Percentiles rank a stretch among this genome's conserved stretches.
These are phyloP conservation scores for Malania oleifera DNA, from an alignment of 164 flowering plant genomes.

Conservation along the genomic window DNA sequence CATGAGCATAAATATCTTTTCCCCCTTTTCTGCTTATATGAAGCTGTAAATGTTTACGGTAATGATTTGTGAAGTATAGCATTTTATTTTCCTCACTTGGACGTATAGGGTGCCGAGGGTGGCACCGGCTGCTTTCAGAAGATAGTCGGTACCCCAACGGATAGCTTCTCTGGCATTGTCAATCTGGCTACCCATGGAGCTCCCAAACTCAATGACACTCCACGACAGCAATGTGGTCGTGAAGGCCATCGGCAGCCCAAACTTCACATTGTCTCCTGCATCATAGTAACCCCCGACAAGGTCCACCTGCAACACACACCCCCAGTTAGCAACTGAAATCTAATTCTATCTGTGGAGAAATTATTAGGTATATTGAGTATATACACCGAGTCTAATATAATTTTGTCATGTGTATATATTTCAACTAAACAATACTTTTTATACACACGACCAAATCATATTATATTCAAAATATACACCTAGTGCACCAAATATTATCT, in stretches of 20 bases:
- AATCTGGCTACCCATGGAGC: constrained; percentile 50
- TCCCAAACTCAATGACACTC: constrained; percentile 92
- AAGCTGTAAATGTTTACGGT: too few species aligned
- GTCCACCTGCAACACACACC: constrained; percentile 55
- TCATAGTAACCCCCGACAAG: constrained; percentile 90
- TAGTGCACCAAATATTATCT: too few species aligned
- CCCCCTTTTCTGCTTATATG: too few species aligned
- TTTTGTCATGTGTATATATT: too few species aligned
- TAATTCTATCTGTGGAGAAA: too few species aligned
- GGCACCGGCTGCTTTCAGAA: constrained; percentile 77
- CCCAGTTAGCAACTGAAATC: too few species aligned
- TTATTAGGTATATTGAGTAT: too few species aligned
- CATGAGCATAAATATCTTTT: too few species aligned
- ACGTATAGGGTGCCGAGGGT: constrained; percentile 71
- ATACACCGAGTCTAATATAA: too few species aligned
- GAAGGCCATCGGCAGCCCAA: constrained; percentile 93
- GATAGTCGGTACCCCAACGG: constrained; percentile 85
- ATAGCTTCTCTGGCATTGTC: constrained; percentile 62
- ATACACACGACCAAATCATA: too few species aligned
- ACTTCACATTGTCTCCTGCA: constrained; percentile 92
- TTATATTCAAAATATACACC: too few species aligned
- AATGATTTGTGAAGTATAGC: neutral
- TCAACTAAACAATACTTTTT: too few species aligned
- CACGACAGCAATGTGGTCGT: constrained; percentile 79
- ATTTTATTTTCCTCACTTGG: constrained; percentile 41